Conservation (phyloP, 225 moss, liverwort and hornwort species). For the Physcomitrium patens region DNA sequence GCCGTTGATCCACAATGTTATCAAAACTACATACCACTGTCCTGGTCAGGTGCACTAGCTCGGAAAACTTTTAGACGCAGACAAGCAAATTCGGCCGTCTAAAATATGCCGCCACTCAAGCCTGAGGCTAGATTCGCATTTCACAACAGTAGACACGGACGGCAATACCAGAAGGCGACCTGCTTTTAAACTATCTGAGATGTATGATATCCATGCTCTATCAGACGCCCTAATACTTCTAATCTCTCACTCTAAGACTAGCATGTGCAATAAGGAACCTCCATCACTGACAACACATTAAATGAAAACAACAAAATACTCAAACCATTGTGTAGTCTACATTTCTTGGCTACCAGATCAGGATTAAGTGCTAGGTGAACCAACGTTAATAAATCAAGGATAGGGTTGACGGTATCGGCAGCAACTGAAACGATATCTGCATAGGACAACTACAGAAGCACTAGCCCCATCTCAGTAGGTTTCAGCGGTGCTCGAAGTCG, state of each 20-base stretch:
- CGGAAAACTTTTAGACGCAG: not conserved
- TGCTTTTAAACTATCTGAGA: slow-evolving; percentile 16
- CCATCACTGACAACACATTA: slow-evolving; percentile 12
- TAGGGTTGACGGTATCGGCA: not conserved
- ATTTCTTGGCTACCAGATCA: slow-evolving; percentile 14
- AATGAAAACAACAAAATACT: slow-evolving; percentile 15
- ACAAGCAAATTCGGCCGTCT: not conserved
- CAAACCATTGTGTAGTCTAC: slow-evolving; percentile 24
- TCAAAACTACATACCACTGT: slow-evolving; percentile 12
- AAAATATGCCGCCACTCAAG: not conserved
- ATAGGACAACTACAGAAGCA: slow-evolving; percentile 63
- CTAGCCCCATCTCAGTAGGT: slow-evolving; percentile 87
- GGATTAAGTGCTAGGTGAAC: slow-evolving; percentile 14
- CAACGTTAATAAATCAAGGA: not conserved
- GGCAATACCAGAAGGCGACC: not conserved
- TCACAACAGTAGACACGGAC: not conserved
- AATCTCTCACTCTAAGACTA: slow-evolving; percentile 11
- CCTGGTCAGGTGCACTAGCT: slow-evolving; percentile 3
- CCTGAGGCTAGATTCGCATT: slow-evolving; percentile 6
- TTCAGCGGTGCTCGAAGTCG: slow-evolving; percentile 76
- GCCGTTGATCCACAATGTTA: not conserved
- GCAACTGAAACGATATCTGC: slow-evolving; percentile 15
- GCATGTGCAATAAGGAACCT: not conserved
- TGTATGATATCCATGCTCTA: slow-evolving; percentile 13
- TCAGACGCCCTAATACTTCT: slow-evolving; percentile 4